Percentiles rank a stretch among this genome's conserved stretches.
Evolutionary conservation across 148 eudicot species (phyloP).

Genomic region (Beta vulgaris): DNA sequence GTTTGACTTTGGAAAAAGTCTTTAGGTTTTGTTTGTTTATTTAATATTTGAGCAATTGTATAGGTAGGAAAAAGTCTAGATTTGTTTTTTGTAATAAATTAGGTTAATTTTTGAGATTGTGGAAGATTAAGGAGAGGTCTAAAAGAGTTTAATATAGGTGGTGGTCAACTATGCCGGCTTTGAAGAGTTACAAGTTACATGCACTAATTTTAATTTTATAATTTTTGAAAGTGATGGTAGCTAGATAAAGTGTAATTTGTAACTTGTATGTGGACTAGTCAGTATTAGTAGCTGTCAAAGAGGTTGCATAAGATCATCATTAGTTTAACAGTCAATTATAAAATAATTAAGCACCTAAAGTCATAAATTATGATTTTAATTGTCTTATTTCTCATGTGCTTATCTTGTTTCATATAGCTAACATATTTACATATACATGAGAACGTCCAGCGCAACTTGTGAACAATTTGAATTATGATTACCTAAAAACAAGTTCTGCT

Average conservation of each 20-base stretch:
- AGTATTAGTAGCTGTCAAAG: conserved; percentile 9
- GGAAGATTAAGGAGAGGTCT: not conserved
- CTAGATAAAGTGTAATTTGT: not conserved
- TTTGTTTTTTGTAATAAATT: conserved; percentile 20
- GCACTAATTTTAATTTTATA: conserved; percentile 15
- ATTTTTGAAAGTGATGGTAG: conserved; percentile 1
- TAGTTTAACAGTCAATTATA: not conserved
- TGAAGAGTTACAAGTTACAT: conserved; percentile 21
- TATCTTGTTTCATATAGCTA: not conserved
- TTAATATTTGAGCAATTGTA: conserved; percentile 6
- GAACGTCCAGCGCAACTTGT: too few relatives aligned
- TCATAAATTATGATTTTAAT: not conserved
- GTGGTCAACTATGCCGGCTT: conserved; percentile 51
- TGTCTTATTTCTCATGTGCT: conserved; percentile 8
- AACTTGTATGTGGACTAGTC: conserved; percentile 24
- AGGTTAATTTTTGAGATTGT: conserved; percentile 11
- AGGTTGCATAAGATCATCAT: not conserved
- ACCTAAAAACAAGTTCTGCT: too few relatives aligned
- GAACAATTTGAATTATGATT: too few relatives aligned
- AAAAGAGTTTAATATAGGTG: conserved; percentile 21
- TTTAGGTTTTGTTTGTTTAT: not conserved
- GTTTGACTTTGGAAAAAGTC: conserved; percentile 31
- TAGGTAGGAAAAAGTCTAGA: conserved; percentile 21
- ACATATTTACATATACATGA: too few relatives aligned
- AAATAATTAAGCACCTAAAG: not conserved